Conservation (phyloP, 2,329 filamentous ascomycete species). For the Calonectria hongkongensis region DNA sequence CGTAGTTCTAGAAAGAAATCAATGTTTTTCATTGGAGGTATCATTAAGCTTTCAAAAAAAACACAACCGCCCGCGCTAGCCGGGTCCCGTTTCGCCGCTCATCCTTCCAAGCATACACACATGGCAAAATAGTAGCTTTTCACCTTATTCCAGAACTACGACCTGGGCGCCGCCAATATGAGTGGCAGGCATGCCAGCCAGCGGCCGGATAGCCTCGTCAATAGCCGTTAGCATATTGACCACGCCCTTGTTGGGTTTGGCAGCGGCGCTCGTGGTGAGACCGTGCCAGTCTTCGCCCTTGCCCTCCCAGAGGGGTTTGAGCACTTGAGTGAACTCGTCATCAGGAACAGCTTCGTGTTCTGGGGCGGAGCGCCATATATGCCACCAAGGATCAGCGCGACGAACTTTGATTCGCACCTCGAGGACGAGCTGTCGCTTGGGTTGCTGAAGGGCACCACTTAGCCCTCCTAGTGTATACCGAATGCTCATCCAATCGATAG, state of each 20-base stretch:
- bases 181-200: constrained; percentile 41
- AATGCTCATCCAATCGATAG: constrained; percentile 75
- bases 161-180: constrained; percentile 38
- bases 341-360: constrained; percentile 43
- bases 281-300: constrained; percentile 69
- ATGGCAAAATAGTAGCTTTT: constrained; percentile 24
- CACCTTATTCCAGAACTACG: constrained; percentile 50
- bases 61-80: constrained; percentile 49
- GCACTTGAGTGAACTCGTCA: constrained; percentile 61
- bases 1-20: constrained; percentile 39
- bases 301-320: constrained; percentile 68
- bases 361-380: constrained; percentile 63
- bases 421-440: constrained; percentile 66
- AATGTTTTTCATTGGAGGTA: constrained; percentile 55
- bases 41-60: constrained; percentile 56
- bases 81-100: constrained; percentile 47
- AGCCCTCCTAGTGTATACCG: constrained; percentile 67
- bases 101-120: constrained; percentile 42
- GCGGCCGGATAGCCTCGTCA: constrained; percentile 67
- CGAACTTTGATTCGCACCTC: constrained; percentile 71
- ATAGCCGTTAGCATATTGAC: constrained; percentile 69
- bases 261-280: constrained; percentile 68
- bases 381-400: constrained; percentile 71
- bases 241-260: constrained; percentile 61
- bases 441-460: constrained; percentile 49